A percentile compares a stretch with the other conserved stretches of the same genome.
phyloP scores from a whole-genome alignment of 352 stramenopile genomes.

The Globisporangium recalcitrans region DNA sequence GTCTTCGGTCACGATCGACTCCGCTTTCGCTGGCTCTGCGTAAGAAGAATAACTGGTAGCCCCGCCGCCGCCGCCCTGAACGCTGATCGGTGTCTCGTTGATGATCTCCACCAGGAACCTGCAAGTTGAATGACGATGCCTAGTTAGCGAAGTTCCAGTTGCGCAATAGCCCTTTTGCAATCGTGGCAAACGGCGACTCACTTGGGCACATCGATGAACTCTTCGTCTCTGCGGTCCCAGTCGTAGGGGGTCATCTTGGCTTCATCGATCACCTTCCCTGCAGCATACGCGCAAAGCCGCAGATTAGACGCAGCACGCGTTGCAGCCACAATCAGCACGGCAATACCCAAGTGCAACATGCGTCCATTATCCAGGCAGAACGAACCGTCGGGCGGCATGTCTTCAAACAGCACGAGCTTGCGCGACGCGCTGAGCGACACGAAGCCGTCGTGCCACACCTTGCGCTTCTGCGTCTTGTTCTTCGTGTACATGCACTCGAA shows the following conservation, averaged over 20 bases:
- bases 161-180: neutral
- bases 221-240: conserved; percentile 63
- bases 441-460: conserved; percentile 80
- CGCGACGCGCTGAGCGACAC: conserved; percentile 43
- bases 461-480: conserved; percentile 85
- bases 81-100: conserved; percentile 45
- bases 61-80: conserved; percentile 7
- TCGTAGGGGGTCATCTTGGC: conserved; percentile 39
- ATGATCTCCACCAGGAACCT: conserved; percentile 75
- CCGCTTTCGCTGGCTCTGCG: neutral
- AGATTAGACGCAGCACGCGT: too few species aligned
- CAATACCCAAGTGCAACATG: too few species aligned
- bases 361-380: too few species aligned
- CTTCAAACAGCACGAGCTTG: conserved; percentile 57
- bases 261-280: conserved; percentile 54
- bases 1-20: neutral
- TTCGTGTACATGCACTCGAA: conserved; percentile 87
- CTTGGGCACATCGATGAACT: conserved; percentile 52
- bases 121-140: neutral
- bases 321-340: neutral
- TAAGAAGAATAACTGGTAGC: neutral
- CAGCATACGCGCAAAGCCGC: neutral
- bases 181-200: conserved; percentile 14
- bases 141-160: neutral
- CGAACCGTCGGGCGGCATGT: conserved; percentile 34